These are phyloP conservation scores for Leccinum griseonigrum DNA, from an alignment of 1,284 basidiomycete species.

Conservation along the genomic window DNA sequence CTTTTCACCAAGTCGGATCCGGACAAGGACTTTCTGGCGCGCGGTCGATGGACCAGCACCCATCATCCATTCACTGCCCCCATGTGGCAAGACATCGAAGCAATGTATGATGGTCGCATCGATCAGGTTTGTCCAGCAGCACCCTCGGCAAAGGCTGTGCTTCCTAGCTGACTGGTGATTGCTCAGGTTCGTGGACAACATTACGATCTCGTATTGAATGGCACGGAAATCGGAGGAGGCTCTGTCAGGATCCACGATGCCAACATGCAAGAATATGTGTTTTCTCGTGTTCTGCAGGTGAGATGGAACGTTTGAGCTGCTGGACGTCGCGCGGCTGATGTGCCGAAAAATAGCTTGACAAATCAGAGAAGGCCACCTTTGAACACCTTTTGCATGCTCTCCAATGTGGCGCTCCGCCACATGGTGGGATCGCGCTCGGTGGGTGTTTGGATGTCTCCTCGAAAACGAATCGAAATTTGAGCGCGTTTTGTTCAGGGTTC, in stretches of 20 bases:
- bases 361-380: conserved; percentile 75
- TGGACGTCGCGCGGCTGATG: conserved; percentile 4
- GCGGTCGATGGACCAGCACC: conserved; percentile 85
- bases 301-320: conserved; percentile 19
- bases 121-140: conserved; percentile 49
- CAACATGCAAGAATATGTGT: conserved; percentile 80
- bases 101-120: conserved; percentile 67
- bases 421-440: conserved; percentile 94
- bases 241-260: conserved; percentile 92
- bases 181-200: conserved; percentile 87
- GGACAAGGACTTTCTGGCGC: conserved; percentile 84
- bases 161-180: conserved; percentile 7
- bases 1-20: conserved; percentile 86
- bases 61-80: conserved; percentile 98
- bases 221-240: conserved; percentile 91
- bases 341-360: conserved; percentile 55
- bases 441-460: conserved; percentile 20
- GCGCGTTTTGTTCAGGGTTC: conserved; percentile 57
- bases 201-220: conserved; percentile 96
- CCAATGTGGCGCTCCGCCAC: conserved; percentile 87
- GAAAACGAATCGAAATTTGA: conserved; percentile 7
- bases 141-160: conserved; percentile 6
- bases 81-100: conserved; percentile 82
- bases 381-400: conserved; percentile 84
- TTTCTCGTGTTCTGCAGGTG: conserved; percentile 77